Conservation (phyloP, 768 basidiomycete genomes). For the Lentinula boryana region DNA sequence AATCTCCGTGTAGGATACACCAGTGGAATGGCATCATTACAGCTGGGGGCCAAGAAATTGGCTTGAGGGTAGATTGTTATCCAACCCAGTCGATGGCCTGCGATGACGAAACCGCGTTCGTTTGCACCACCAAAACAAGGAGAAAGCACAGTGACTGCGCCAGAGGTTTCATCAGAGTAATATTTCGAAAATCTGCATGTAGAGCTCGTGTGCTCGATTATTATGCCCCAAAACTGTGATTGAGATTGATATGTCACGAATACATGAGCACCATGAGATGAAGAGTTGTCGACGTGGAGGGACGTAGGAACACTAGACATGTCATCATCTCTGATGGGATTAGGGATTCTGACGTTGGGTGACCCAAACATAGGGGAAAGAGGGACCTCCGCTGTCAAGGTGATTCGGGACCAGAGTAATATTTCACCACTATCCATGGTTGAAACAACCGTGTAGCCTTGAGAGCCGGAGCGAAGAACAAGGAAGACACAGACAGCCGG, state of each 20-base stretch:
- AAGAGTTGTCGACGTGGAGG: constrained; percentile 22
- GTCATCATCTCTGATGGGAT: constrained; percentile 19
- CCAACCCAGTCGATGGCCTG: constrained; percentile 61
- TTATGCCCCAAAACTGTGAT: constrained; percentile 46
- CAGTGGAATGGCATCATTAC: constrained; percentile 7
- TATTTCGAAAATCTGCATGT: constrained; percentile 42
- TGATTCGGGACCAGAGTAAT: constrained; percentile 46
- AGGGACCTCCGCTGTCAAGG: constrained; percentile 15
- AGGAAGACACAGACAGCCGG: constrained; percentile 50
- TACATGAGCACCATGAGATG: constrained; percentile 32
- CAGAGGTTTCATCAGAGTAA: constrained; percentile 27
- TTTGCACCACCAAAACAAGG: constrained; percentile 41
- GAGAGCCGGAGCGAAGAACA: constrained; percentile 27
- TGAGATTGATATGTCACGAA: constrained; percentile 48
- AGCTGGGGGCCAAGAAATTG: constrained; percentile 3
- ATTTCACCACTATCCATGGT: constrained; percentile 54
- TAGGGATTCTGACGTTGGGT: constrained; percentile 27
- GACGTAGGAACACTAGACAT: constrained; percentile 7
- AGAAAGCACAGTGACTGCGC: constrained; percentile 41
- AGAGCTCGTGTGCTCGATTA: constrained; percentile 24
- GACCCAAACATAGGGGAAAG: constrained; percentile 13
- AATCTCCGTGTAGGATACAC: constrained; percentile 39
- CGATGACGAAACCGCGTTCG: constrained; percentile 47
- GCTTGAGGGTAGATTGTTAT: constrained; percentile 57
- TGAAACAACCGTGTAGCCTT: constrained; percentile 38